A percentile compares a stretch with the other conserved stretches of the same genome.
Evolutionary conservation across 1,284 basidiomycete species (phyloP).

Genomic region (Anthracocystis setariae): DNA sequence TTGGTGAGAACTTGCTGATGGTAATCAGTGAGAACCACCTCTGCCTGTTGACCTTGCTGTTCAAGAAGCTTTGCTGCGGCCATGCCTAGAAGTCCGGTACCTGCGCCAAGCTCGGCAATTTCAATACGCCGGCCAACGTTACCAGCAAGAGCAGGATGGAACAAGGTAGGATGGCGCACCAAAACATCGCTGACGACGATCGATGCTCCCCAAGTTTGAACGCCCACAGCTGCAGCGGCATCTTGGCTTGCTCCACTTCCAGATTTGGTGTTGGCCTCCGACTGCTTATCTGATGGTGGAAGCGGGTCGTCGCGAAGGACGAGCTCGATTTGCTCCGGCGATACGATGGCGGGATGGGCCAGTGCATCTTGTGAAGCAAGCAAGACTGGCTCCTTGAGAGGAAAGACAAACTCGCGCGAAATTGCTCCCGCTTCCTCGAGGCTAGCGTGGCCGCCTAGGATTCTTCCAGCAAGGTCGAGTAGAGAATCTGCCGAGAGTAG

Average conservation of each 20-base stretch:
- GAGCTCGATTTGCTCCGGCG: slow-evolving; percentile 13
- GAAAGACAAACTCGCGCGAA: slow-evolving; percentile 40
- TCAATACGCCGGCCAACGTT: neutral
- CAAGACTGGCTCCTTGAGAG: slow-evolving; percentile 21
- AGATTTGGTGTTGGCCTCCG: slow-evolving; percentile 6
- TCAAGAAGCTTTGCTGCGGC: slow-evolving; percentile 34
- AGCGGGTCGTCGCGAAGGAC: slow-evolving; percentile 37
- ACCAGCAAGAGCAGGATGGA: slow-evolving; percentile 13
- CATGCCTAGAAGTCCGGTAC: slow-evolving; percentile 49
- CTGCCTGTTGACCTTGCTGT: slow-evolving; percentile 3
- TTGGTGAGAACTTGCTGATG: slow-evolving; percentile 41
- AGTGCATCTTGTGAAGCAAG: slow-evolving; percentile 11
- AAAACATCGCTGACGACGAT: slow-evolving; percentile 43
- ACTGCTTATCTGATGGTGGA: slow-evolving; percentile 36
- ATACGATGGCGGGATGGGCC: neutral
- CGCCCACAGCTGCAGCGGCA: slow-evolving; percentile 49
- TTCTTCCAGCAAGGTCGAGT: slow-evolving; percentile 43
- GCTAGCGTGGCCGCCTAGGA: slow-evolving; percentile 38
- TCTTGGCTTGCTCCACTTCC: slow-evolving; percentile 21
- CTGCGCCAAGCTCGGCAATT: slow-evolving; percentile 46
- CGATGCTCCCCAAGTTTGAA: slow-evolving; percentile 48
- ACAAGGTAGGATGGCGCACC: slow-evolving; percentile 25
- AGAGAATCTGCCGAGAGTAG: slow-evolving; percentile 19
- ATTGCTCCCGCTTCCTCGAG: slow-evolving; percentile 44
- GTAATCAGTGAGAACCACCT: slow-evolving; percentile 50